A percentile compares a stretch with the other conserved stretches of the same genome.
Evolutionary conservation across 2,329 filamentous ascomycete genomes (phyloP).

Genomic region (Claviceps spartinae): DNA sequence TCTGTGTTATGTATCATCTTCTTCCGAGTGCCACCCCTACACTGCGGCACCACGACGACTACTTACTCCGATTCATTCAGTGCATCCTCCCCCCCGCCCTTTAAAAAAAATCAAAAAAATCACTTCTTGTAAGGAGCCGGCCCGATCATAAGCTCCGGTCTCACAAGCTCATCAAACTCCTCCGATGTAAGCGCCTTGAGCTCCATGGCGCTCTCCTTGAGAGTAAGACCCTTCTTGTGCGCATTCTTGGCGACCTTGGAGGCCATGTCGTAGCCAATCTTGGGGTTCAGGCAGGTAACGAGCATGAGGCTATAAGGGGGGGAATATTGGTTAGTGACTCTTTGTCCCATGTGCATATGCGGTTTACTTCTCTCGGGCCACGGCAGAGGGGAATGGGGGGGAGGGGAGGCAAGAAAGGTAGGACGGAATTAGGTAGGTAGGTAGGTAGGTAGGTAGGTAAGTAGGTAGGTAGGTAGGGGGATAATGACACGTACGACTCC

Average conservation of each 20-base stretch:
- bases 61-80: no score
- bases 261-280: constrained; percentile 96
- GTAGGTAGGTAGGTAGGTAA: no score
- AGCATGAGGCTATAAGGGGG: constrained; percentile 64
- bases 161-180: constrained; percentile 82
- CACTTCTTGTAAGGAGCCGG: constrained; percentile 48
- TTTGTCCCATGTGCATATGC: not conserved
- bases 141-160: constrained; percentile 88
- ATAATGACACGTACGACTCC: constrained; percentile 57
- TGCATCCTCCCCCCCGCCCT: no score
- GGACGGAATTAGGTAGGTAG: no score
- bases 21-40: not conserved
- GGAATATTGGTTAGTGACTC: not conserved
- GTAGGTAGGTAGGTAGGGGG: no score
- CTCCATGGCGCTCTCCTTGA: constrained; percentile 91
- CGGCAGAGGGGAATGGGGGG: no score
- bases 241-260: constrained; percentile 97
- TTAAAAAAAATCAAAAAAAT: not conserved
- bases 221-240: constrained; percentile 91
- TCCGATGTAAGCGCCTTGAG: constrained; percentile 75
- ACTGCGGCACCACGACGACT: no score
- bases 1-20: constrained; percentile 19
- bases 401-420: no score
- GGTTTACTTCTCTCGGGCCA: no score
- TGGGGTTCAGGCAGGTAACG: constrained; percentile 92